These are phyloP conservation scores for Kregervanrija pseudodelftensis DNA, from an alignment of 805 yeast species.

Conservation along the genomic window DNA sequence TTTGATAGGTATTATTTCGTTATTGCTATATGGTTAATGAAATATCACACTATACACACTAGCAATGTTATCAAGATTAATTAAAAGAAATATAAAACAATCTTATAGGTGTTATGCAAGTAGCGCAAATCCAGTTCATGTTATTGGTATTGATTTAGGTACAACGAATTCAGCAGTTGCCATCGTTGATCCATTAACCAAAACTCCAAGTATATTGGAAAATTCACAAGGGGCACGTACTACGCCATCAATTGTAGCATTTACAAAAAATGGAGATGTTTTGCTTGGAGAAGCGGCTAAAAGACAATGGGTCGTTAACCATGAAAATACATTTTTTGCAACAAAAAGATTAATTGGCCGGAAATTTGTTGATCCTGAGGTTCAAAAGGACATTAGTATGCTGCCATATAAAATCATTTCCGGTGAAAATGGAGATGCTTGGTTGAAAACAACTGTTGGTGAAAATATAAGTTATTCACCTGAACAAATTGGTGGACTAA, in stretches of 20 bases:
- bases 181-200: constrained; percentile 63
- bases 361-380: constrained; percentile 82
- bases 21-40: too few relatives aligned
- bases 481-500: constrained; percentile 90
- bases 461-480: constrained; percentile 87
- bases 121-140: constrained; percentile 30
- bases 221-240: constrained; percentile 73
- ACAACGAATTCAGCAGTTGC: constrained; percentile 91
- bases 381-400: constrained; percentile 79
- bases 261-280: constrained; percentile 81
- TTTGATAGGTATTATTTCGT: neutral
- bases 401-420: constrained; percentile 88
- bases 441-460: constrained; percentile 65
- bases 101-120: too few relatives aligned
- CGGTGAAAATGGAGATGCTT: constrained; percentile 91
- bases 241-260: constrained; percentile 92
- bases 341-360: constrained; percentile 94
- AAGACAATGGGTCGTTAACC: constrained; percentile 93
- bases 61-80: too few relatives aligned
- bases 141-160: constrained; percentile 81
- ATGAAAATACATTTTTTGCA: constrained; percentile 88
- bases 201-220: constrained; percentile 63
- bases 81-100: too few relatives aligned
- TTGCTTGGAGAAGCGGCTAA: constrained; percentile 92
- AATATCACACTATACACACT: too few relatives aligned